These are phyloP conservation scores for Nothophytophthora sp. DNA, from an alignment of 352 stramenopile species.

Conservation along the genomic window DNA sequence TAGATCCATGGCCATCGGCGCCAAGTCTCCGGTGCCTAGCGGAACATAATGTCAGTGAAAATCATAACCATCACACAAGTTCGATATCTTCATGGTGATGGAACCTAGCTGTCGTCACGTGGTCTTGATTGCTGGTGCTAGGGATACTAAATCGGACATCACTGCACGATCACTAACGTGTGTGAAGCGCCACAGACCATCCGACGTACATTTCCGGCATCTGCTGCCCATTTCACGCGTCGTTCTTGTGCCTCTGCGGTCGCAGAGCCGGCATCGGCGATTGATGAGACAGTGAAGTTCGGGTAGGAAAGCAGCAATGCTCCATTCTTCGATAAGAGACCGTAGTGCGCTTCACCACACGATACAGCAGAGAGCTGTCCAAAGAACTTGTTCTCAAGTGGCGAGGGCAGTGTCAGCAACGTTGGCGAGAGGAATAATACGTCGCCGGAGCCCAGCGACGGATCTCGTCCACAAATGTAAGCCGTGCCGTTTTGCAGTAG, in stretches of 20 bases:
- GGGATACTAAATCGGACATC: neutral
- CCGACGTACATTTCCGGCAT: slow-evolving; percentile 15
- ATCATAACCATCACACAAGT: no score
- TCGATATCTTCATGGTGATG: no score
- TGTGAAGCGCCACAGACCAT: slow-evolving; percentile 45
- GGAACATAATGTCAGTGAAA: no score
- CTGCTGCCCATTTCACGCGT: slow-evolving; percentile 17
- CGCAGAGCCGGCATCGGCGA: slow-evolving; percentile 2
- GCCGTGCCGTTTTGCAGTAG: slow-evolving; percentile 25
- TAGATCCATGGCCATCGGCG: no score
- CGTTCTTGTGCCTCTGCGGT: slow-evolving; percentile 22
- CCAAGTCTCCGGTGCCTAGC: no score
- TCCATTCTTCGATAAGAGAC: slow-evolving; percentile 27
- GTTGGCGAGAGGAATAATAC: slow-evolving; percentile 27
- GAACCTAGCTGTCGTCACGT: no score
- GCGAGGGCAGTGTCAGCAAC: slow-evolving; percentile 20
- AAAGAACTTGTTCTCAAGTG: slow-evolving; percentile 19
- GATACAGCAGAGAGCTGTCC: slow-evolving; percentile 31
- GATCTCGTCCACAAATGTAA: slow-evolving; percentile 41
- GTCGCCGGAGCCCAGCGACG: slow-evolving; percentile 20
- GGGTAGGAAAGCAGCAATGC: slow-evolving; percentile 27
- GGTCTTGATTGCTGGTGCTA: no score
- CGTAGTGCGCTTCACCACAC: slow-evolving; percentile 47
- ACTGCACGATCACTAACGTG: slow-evolving; percentile 26
- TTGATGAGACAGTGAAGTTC: slow-evolving; percentile 9